phyloP scores from a whole-genome alignment of 2,329 filamentous ascomycete genomes.

The Ilyonectria mors-panacis region DNA sequence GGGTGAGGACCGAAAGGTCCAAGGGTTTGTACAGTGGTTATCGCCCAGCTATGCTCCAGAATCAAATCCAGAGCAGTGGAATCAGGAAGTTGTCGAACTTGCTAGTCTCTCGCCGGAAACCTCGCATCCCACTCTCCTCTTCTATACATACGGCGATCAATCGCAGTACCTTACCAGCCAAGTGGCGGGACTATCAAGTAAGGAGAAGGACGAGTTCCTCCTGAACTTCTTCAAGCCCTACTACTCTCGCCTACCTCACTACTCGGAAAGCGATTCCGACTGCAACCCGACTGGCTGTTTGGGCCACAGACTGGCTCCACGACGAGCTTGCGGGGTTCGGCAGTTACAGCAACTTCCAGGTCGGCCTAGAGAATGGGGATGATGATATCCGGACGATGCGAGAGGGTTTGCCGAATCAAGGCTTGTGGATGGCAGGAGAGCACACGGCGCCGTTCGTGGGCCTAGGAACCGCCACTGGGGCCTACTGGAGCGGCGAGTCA shows the following conservation, averaged over 20 bases:
- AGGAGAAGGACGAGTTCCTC: slow-evolving; percentile 69
- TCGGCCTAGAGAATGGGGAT: slow-evolving; percentile 79
- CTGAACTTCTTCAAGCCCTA: slow-evolving; percentile 82
- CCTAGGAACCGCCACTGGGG: slow-evolving; percentile 89
- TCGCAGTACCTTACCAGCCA: slow-evolving; percentile 67
- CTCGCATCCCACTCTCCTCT: slow-evolving; percentile 86
- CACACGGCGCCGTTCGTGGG: slow-evolving; percentile 93
- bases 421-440: slow-evolving; percentile 90
- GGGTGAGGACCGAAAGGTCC: slow-evolving; percentile 58
- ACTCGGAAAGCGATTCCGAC: slow-evolving; percentile 63
- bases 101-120: slow-evolving; percentile 71
- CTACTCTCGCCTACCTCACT: slow-evolving; percentile 81
- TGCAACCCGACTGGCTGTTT: slow-evolving; percentile 76
- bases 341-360: slow-evolving; percentile 88
- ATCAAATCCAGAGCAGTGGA: slow-evolving; percentile 77
- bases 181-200: slow-evolving; percentile 57
- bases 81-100: slow-evolving; percentile 84
- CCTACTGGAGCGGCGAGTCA: slow-evolving; percentile 91
- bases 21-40: slow-evolving; percentile 84
- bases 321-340: slow-evolving; percentile 87
- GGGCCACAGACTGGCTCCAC: slow-evolving; percentile 81
- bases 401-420: slow-evolving; percentile 73
- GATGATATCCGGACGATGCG: slow-evolving; percentile 78
- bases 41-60: slow-evolving; percentile 76
- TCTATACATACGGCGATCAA: slow-evolving; percentile 81